Percentiles rank a stretch among this genome's conserved stretches.
Conservation (phyloP, 208 protist species). For the Wallacemonas rigidus region DNA sequence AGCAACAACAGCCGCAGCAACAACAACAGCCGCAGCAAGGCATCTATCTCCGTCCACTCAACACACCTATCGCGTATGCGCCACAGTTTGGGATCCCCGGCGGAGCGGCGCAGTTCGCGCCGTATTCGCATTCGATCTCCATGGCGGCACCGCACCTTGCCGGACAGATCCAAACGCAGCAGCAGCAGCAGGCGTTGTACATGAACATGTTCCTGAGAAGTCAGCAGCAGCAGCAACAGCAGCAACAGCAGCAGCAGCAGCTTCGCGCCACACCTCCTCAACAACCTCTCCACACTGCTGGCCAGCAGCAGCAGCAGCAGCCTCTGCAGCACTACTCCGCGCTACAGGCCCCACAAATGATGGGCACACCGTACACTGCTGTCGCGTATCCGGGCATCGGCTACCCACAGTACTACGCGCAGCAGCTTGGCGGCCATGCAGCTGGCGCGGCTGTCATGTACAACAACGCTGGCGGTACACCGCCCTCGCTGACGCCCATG, state of each 20-base stretch:
- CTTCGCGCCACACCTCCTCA: neutral
- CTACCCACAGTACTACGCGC: constrained; percentile 6
- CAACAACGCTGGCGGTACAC: neutral
- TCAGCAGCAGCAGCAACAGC: constrained; percentile 16
- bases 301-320: constrained; percentile 6
- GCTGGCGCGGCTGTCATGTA: neutral
- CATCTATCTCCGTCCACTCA: too few relatives aligned
- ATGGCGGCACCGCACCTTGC: too few relatives aligned
- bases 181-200: constrained; percentile 1
- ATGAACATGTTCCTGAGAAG: neutral
- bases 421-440: constrained; percentile 1
- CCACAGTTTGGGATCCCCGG: too few relatives aligned
- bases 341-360: constrained; percentile 15
- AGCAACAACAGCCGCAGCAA: constrained; percentile 11
- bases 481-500: constrained; percentile 19
- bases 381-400: neutral
- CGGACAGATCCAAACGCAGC: too few relatives aligned
- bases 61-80: too few relatives aligned
- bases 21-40: constrained; percentile 9
- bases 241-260: constrained; percentile 17
- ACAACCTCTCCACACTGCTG: constrained; percentile 17
- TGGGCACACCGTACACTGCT: constrained; percentile 18
- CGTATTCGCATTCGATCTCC: too few relatives aligned
- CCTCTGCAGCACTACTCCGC: constrained; percentile 6
- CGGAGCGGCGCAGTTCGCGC: too few relatives aligned